Percentiles rank a stretch among this genome's conserved stretches.
phyloP scores from a whole-genome alignment of 2,329 filamentous ascomycete species.

The Zalaria sp. region DNA sequence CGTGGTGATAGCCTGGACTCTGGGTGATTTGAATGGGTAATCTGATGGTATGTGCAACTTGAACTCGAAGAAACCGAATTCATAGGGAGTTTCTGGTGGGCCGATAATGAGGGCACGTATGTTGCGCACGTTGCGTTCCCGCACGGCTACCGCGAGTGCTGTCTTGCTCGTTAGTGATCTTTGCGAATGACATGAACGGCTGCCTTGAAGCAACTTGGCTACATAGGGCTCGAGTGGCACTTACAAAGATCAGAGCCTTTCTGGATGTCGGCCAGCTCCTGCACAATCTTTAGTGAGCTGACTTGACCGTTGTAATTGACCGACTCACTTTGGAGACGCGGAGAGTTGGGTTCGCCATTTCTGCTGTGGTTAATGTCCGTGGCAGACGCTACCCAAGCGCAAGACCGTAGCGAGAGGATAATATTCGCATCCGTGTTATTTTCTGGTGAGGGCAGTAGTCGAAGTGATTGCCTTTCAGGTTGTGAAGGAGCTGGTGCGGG shows the following conservation, averaged over 20 bases:
- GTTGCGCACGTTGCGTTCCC: slow-evolving; percentile 77
- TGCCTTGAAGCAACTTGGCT: background rate
- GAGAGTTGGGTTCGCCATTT: background rate
- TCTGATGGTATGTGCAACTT: slow-evolving; percentile 39
- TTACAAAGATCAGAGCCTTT: slow-evolving; percentile 70
- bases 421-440: background rate
- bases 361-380: background rate
- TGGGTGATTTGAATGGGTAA: slow-evolving; percentile 57
- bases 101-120: slow-evolving; percentile 82
- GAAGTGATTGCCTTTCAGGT: background rate
- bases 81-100: slow-evolving; percentile 87
- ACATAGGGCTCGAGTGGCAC: slow-evolving; percentile 15
- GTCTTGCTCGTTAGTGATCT: no score
- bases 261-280: slow-evolving; percentile 81
- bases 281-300: slow-evolving; percentile 4
- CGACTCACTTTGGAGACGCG: background rate
- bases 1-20: slow-evolving; percentile 60
- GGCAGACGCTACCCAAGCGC: no score
- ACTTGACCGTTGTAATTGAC: no score
- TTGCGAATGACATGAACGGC: no score
- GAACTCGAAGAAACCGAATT: slow-evolving; percentile 95
- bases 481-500: background rate
- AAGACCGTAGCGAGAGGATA: no score
- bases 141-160: slow-evolving; percentile 78
- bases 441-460: background rate